Evolutionary conservation across 2,329 filamentous ascomycete species (phyloP).

Genomic region (Exophiala phaeomuriformis): DNA sequence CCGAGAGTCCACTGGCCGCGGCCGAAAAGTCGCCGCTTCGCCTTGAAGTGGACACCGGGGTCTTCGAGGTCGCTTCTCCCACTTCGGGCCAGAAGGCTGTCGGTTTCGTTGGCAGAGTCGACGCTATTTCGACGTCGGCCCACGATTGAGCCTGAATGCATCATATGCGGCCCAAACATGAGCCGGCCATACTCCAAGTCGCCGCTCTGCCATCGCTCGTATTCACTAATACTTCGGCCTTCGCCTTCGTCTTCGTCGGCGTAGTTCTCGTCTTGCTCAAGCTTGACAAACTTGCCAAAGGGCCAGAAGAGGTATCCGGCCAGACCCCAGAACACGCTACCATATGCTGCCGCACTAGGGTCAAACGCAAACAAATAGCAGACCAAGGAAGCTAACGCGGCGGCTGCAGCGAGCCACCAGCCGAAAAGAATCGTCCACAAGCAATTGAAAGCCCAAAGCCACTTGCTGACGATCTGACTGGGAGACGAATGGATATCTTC

Average conservation of each 20-base stretch:
- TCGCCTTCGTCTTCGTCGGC: conserved; percentile 91
- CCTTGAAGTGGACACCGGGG: conserved; percentile 34
- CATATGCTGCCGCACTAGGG: conserved; percentile 77
- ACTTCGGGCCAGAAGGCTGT: conserved; percentile 71
- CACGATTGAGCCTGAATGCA: conserved; percentile 61
- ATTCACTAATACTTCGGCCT: conserved; percentile 94
- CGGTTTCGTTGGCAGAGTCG: conserved; percentile 81
- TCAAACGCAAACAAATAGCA: conserved; percentile 75
- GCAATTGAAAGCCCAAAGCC: conserved; percentile 81
- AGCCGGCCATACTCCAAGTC: conserved; percentile 91
- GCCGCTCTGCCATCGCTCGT: conserved; percentile 97
- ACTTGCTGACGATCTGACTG: conserved; percentile 73
- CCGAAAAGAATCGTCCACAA: conserved; percentile 88
- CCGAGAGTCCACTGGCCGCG: conserved; percentile 93
- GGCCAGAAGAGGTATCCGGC: conserved; percentile 87
- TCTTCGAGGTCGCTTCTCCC: conserved; percentile 45
- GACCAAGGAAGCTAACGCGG: conserved; percentile 63
- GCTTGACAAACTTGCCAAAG: conserved; percentile 89
- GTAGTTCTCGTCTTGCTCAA: conserved; percentile 91
- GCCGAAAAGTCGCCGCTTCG: conserved; percentile 84
- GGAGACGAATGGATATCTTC: conserved; percentile 95
- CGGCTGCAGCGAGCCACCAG: conserved; percentile 84
- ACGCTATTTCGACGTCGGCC: conserved; percentile 81
- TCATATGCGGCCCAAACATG: conserved; percentile 79
- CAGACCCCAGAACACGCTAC: conserved; percentile 73